phyloP scores from a whole-genome alignment of 495 filamentous ascomycete species.

The Cetradonia linearis region DNA sequence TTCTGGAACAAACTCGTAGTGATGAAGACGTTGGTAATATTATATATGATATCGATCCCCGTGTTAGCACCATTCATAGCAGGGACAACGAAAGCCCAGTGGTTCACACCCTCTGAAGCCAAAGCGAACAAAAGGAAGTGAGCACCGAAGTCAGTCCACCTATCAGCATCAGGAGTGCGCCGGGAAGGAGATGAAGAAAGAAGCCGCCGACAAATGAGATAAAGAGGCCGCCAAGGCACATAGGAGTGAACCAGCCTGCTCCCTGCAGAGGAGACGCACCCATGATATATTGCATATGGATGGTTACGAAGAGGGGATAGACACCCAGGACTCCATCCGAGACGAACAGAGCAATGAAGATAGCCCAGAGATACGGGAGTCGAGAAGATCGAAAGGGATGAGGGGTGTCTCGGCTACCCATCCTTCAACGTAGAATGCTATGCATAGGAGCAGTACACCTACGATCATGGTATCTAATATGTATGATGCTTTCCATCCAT shows the following conservation, averaged over 20 bases:
- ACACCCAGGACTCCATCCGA: constrained; percentile 68
- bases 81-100: constrained; percentile 70
- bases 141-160: constrained; percentile 55
- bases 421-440: constrained; percentile 62
- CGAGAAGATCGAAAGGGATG: constrained; percentile 65
- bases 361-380: constrained; percentile 60
- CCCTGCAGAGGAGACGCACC: constrained; percentile 54
- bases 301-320: constrained; percentile 65
- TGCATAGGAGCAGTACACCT: constrained; percentile 44
- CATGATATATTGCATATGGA: constrained; percentile 65
- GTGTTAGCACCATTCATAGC: constrained; percentile 74
- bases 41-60: constrained; percentile 77
- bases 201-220: constrained; percentile 63
- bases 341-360: constrained; percentile 59
- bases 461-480: constrained; percentile 51
- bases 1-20: constrained; percentile 60
- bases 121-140: constrained; percentile 63
- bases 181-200: constrained; percentile 64
- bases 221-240: constrained; percentile 64
- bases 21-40: constrained; percentile 76
- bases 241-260: constrained; percentile 69
- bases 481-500: constrained; percentile 66
- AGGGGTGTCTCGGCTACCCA: constrained; percentile 65
- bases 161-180: constrained; percentile 58
- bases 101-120: constrained; percentile 48